Evolutionary conservation across 2,329 filamentous ascomycete genomes (phyloP).

Genomic region (Diaporthe eres): DNA sequence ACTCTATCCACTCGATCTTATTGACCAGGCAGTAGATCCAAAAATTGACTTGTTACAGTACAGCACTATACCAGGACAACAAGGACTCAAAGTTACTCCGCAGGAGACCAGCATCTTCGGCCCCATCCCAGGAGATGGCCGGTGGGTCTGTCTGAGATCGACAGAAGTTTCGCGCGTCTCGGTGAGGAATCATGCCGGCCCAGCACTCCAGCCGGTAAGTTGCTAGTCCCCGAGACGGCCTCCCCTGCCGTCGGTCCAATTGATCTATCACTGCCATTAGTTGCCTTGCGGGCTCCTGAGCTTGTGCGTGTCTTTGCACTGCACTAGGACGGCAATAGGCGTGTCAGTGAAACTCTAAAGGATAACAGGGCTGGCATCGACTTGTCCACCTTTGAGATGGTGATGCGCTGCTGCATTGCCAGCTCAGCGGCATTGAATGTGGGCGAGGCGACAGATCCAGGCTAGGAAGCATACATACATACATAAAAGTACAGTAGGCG

Average conservation of each 20-base stretch:
- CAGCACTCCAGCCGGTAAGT: constrained; percentile 15
- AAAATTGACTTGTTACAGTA: not conserved
- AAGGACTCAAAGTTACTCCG: not conserved
- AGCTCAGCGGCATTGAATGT: constrained; percentile 16
- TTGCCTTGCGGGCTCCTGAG: not conserved
- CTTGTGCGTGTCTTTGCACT: not conserved
- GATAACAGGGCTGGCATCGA: not conserved
- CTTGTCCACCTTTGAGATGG: not conserved
- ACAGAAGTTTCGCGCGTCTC: constrained; percentile 20
- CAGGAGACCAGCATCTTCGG: not conserved
- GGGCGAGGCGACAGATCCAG: not conserved
- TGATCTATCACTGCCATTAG: not conserved
- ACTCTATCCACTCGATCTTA: not conserved
- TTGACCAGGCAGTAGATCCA: not conserved
- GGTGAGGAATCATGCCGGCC: constrained; percentile 27
- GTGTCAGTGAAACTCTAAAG: constrained; percentile 28
- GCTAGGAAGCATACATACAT: constrained; percentile 15
- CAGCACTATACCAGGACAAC: not conserved
- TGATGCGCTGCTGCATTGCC: constrained; percentile 20
- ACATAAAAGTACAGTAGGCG: not conserved
- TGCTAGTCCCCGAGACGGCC: constrained; percentile 20
- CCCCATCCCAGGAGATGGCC: constrained; percentile 28
- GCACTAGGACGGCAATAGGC: constrained; percentile 11
- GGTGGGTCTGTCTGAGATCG: constrained; percentile 28
- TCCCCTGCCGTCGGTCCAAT: constrained; percentile 10